These are phyloP conservation scores for Coriolopsis trogii DNA, from an alignment of 1,284 basidiomycete species.

Conservation along the genomic window DNA sequence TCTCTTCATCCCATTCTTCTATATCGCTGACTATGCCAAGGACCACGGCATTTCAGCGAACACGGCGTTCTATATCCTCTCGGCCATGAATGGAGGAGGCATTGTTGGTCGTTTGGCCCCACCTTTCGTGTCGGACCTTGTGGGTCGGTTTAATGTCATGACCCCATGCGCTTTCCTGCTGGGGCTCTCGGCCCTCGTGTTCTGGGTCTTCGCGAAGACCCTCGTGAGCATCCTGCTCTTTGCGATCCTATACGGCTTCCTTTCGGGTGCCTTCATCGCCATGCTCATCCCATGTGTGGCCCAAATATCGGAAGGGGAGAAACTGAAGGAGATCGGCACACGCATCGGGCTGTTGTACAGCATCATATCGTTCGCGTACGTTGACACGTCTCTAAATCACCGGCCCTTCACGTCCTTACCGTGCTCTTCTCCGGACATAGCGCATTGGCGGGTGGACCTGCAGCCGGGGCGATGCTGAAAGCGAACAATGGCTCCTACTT, in stretches of 20 bases:
- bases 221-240: conserved; percentile 46
- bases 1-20: conserved; percentile 56
- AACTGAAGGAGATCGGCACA: conserved; percentile 54
- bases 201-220: conserved; percentile 22
- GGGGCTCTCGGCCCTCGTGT: conserved; percentile 29
- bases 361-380: conserved; percentile 66
- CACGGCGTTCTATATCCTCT: conserved; percentile 44
- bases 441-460: conserved; percentile 59
- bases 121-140: conserved; percentile 58
- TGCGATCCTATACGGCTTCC: conserved; percentile 51
- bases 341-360: conserved; percentile 63
- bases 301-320: conserved; percentile 37
- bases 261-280: conserved; percentile 28
- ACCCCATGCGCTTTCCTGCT: conserved; percentile 57
- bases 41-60: conserved; percentile 9
- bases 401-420: background rate
- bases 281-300: conserved; percentile 34
- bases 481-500: conserved; percentile 47
- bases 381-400: conserved; percentile 20
- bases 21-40: conserved; percentile 23
- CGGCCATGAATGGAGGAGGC: conserved; percentile 63
- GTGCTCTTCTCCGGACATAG: conserved; percentile 34
- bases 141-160: conserved; percentile 44
- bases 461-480: conserved; percentile 55
- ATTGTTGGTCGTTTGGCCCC: conserved; percentile 59